Evolutionary conservation across 2,329 filamentous ascomycete genomes (phyloP), one percentile per base, ranked within the genome.

Genomic region (Colletotrichum cereale): DNA sequence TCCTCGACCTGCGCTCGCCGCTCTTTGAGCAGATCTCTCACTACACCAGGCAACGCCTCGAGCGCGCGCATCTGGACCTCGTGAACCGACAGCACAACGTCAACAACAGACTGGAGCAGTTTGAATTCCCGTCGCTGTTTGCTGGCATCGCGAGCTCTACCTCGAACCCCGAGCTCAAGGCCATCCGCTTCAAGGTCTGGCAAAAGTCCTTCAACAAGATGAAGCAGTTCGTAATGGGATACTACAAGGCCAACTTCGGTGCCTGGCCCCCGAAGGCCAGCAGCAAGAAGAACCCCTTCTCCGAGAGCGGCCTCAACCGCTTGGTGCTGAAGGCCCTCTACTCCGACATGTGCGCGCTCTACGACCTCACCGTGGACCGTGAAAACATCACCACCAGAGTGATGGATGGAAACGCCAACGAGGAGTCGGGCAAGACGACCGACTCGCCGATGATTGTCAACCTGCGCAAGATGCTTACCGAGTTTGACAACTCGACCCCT

Each of bases 71-170:
- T 61, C 87, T 97, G 75, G 95, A 97, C 76, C 86, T 98, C 3
- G 86, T 92, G 42, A 91, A 89, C 72, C 90, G 94, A 26, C 88
- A 94, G 71, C 87, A 90, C 73, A 91, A 87, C 64, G 89, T 95
- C 74, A 92, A 93, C 74, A 83, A 85, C 40, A 91, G 93, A 53
- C 84, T 98, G n/a, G 90, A 93, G 69, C 90, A 94, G 73, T 98
- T 98, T 75, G 94, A 98, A 40, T 98, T 97, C 76, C 95, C 95
- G 0, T 93, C 93, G 0, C 84, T 98, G 6, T 98, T 97, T 78
- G 90, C 94, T 0, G 96, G 96, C 42, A 90, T 95, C 74, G 96
- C 94, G 77, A 95, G 91, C 80, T 97, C 94, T 4, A 95, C 92
- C 14, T 94, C 92, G 0, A 88, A 90, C 29, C 86, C 87, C 0